Percentiles rank a stretch among this genome's conserved stretches.
Conservation (phyloP, 2,329 filamentous ascomycete species). For the Zalaria obscura region DNA sequence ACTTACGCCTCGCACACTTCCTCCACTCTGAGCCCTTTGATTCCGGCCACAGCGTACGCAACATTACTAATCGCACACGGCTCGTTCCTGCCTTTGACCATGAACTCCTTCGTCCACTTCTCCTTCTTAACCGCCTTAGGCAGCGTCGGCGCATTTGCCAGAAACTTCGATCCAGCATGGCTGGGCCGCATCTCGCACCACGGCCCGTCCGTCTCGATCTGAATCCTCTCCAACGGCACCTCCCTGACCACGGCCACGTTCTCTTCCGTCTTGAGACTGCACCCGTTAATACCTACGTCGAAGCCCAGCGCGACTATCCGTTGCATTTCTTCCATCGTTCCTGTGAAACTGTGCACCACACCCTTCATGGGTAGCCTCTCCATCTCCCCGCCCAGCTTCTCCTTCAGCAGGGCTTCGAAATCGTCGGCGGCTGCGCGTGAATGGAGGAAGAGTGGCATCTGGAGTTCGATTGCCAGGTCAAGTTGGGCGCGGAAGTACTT, state of each 20-base stretch:
- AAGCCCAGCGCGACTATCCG: constrained; percentile 68
- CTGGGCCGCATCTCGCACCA: constrained; percentile 90
- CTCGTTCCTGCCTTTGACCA: constrained; percentile 94
- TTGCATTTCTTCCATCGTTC: constrained; percentile 70
- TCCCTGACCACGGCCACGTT: constrained; percentile 75
- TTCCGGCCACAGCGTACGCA: constrained; percentile 72
- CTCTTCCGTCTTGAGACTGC: constrained; percentile 85
- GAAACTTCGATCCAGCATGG: constrained; percentile 69
- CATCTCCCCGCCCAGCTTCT: constrained; percentile 16
- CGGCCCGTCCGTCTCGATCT: constrained; percentile 94
- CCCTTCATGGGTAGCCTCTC: constrained; percentile 50
- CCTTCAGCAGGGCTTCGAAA: constrained; percentile 59
- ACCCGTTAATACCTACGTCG: constrained; percentile 91
- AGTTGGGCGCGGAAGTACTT: constrained; percentile 78
- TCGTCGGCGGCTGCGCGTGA: constrained; percentile 76
- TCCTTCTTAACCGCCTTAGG: constrained; percentile 91
- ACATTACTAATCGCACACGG: constrained; percentile 76
- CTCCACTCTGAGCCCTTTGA: constrained; percentile 67
- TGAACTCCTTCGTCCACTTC: constrained; percentile 72
- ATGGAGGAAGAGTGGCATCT: constrained; percentile 83
- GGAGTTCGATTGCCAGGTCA: constrained; percentile 59
- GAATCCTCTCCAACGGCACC: constrained; percentile 64
- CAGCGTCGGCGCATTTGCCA: constrained; percentile 53
- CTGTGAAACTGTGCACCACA: constrained; percentile 91
- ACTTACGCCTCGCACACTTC: constrained; percentile 68